Base-by-base conservation (phyloP, 2,329 filamentous ascomycete genomes). In the Cladosporium colombiae region DNA sequence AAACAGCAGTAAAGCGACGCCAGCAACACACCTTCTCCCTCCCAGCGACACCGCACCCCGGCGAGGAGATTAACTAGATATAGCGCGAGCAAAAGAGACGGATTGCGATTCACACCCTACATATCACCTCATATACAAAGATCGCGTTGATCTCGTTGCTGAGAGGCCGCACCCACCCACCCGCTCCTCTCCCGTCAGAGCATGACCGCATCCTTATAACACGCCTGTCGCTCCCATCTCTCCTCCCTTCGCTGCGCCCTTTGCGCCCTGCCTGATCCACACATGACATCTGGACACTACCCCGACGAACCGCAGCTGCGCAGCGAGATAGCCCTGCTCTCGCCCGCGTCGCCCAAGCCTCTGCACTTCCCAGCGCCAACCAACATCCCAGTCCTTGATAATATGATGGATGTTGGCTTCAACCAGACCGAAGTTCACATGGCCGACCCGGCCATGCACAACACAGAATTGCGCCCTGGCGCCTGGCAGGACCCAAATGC, bases 341-440 rank as follows among this genome's bases (percentile, higher is more conserved):
- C 88, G 74, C 89, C 89, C 69, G 86, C 89, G 74, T 91, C 88
- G 75, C 89, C 89, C 74, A 87, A 88, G 72, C 89, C 89, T 70
- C 78, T 90, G 72, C 87, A 91, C 78, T 81, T 88, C 70, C 84
- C 88, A 70, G 86, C 89, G 77, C 88, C 88, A 62, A 84, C 87
- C 71, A 89, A 87, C 71, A 90, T 91, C 67, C 88, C 89, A 66
- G 85, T 91, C 64, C 81, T 91, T 74, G 84, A 88, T 75, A 88
- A 89, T 75, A 88, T 90, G 79, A 91, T 87, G 85, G 88, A 91
- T 78, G 87, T 88, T 64, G 80, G 85, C 71, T 89, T 90, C 82
- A 88, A 89, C 79, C 87, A 89, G 76, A 87, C 87, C 65, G 82
- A 87, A 63, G 84, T 83, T 68, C 86, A 86, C 76, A 81, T 85